Base-by-base conservation (phyloP, 345 rosid species). In the Boechera divaricarpa region DNA sequence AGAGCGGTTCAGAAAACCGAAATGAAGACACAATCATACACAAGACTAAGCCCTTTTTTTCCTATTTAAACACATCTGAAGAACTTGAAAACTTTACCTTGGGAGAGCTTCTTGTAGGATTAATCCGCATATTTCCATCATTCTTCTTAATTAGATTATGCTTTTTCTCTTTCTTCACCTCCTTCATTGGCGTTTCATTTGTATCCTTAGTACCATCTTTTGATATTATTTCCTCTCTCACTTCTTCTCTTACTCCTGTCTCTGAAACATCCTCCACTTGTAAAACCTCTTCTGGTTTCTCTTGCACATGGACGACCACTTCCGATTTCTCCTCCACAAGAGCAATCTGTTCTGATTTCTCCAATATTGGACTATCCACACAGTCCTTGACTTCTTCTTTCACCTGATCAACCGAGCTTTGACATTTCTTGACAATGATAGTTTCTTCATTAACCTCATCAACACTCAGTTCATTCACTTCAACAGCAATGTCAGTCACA, bases 61-160 rank as follows among this genome's bases (percentile, higher is more conserved):
- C 38, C 12, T 3, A 2, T 36, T 13, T 13, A 38, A 55, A 59
- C n/a, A 60, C 70, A 62, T 21, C 11, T 0, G 1, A 77, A 56
- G 49, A 64, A 59, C 10, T 42, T 66, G n/a, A 52, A 41, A 51
- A 53, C n/a, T 29, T 84, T 69, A 94, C 98, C 97, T 86, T 86
- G 29, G 70, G 80, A 72, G 88, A 61, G 65, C 53, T 79, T 74
- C 80, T 85, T 13, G 47, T 78, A 79, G 54, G 84, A 81, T 74
- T 83, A 49, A 61, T 67, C 67, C 77, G 80, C 6, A 41, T 68
- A 65, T 68, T 84, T 69, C 64, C 81, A 69, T 77, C 82, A 54
- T 69, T 76, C 64, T 39, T 73, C 72, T 72, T 66, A 39, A 54
- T 60, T 15, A 76, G 48, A 58, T 47, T 77, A 64, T 6, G 78